Evolutionary conservation across 2,329 filamentous ascomycete genomes (phyloP), one percentile per base, ranked within the genome.

Genomic region (Didymella glomerata): DNA sequence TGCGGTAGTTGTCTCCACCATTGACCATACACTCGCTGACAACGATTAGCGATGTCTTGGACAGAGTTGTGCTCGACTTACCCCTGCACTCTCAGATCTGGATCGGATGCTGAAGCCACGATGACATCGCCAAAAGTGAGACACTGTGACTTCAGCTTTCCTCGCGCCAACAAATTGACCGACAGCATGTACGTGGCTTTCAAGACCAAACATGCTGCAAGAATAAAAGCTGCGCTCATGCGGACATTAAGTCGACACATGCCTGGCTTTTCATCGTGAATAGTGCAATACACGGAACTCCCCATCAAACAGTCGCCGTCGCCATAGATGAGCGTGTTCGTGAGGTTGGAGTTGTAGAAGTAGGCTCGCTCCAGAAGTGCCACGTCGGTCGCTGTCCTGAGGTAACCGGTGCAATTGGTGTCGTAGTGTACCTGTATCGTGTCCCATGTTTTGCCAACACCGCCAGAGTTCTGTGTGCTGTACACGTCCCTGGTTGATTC

Each of bases 21-120:
- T 76, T 72, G n/a, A 74, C 71, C 67, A 76, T 68, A 30, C 71
- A 74, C 49, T 74, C 72, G 9, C 67, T 71, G 14, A 16, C 9
- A 34, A 2, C 13, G 25, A 38, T 60, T 36, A 64, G 47, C 28
- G 36, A 27, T 16, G 27, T 28, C 4, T 25, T 2, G 28, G 32
- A 44, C 0, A 24, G 2, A 14, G 7, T 16, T 8, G 16, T 18
- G 7, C 11, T 34, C 2, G 22, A 25, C 16, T 24, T 49, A 68
- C 62, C 70, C 69, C 47, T 70, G 67, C 2, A 75, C 64, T n/a
- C 64, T 66, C 14, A 74, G 54, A 18, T 74, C 68, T 18, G 65
- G 54, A 38, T 73, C 44, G 4, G 68, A 67, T 3, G 69, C 68
- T 10, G 72, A 71, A 14, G 71, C 70, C 14, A 73, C 68, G 32